phyloP scores from a whole-genome alignment of 1,139 yeast genomes.

The Magnusiomyces sp. region DNA sequence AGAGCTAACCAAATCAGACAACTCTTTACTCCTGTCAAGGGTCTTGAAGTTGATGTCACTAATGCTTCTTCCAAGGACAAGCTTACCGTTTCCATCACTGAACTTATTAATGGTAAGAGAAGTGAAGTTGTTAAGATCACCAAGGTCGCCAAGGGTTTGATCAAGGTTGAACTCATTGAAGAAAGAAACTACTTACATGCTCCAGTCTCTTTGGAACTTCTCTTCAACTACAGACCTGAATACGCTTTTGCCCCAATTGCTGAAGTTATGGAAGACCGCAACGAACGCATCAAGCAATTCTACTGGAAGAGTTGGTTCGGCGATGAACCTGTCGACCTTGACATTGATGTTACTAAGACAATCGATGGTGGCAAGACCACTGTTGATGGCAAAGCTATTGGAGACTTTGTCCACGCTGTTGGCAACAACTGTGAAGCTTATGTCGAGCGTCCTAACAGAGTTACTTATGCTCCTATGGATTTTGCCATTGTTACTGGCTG shows the following conservation, averaged over 20 bases:
- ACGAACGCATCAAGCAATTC: conserved; percentile 85
- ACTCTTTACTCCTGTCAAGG: conserved; percentile 66
- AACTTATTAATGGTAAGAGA: conserved; percentile 62
- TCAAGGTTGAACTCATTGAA: conserved; percentile 73
- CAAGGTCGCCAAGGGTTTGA: conserved; percentile 39
- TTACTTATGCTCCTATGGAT: conserved; percentile 94
- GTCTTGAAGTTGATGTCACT: conserved; percentile 56
- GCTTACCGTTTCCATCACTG: conserved; percentile 57
- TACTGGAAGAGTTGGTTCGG: conserved; percentile 99
- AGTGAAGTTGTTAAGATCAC: conserved; percentile 62
- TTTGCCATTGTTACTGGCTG: conserved; percentile 97
- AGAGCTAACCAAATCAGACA: conserved; percentile 70
- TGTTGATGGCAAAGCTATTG: conserved; percentile 68
- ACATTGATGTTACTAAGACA: conserved; percentile 51
- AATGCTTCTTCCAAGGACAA: conserved; percentile 43
- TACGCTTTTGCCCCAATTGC: conserved; percentile 93
- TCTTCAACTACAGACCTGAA: conserved; percentile 69
- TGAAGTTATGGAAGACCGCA: conserved; percentile 86
- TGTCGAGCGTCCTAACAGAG: conserved; percentile 79
- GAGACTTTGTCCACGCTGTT: conserved; percentile 93
- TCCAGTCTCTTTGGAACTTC: conserved; percentile 68
- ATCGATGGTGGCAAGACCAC: conserved; percentile 60
- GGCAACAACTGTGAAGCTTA: conserved; percentile 97
- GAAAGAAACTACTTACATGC: conserved; percentile 73
- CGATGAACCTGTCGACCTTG: conserved; percentile 44